Base-by-base conservation (phyloP, 306 rosid genomes). In the Vicia sativa region DNA sequence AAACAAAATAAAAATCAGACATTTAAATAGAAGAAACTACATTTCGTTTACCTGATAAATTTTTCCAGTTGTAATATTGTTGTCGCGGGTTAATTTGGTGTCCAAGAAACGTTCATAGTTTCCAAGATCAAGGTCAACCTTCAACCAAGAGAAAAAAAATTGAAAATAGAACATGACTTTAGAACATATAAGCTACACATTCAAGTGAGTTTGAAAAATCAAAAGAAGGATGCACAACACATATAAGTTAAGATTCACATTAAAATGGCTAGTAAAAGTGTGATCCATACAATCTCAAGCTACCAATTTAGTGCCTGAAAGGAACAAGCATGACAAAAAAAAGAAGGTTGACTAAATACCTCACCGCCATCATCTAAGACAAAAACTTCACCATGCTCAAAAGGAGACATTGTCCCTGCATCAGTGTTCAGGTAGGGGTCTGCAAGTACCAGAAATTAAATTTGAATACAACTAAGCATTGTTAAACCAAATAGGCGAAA, bases 61-160 rank as follows among this genome's bases (percentile, higher is more conserved):
- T 81, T 89, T 89, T 35, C 96, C 92, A 7, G 90, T 89, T 8
- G 96, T 89, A 42, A 87, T 89, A 68, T 89, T 89, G 72, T 89
- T 81, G 80, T 89, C 96, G 4, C 90, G 60, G 56, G 78, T 74
- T 65, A 74, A 74, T 35, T 82, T 89, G 69, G 73, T 76, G 62
- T 89, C 90, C 56, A 86, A 73, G 82, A 89, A 89, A 23, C 92
- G 87, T 79, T 89, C 90, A 75, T 89, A 89, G 70, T 89, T 89
- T 77, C 96, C 96, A 13, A 89, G 86, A 80, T 89, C 96, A 46
- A 89, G 93, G 86, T 89, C 96, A 75, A 89, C 96, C 93, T 89
- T 75, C 76, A 81, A 55, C 37, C 57, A 63, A 41, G 74, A 66
- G 45, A 54, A 31, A n/a, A n/a, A 34, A 52, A 26, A 65, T 42